phyloP scores from a whole-genome alignment of 768 basidiomycete species.

The Russula olivacea region DNA sequence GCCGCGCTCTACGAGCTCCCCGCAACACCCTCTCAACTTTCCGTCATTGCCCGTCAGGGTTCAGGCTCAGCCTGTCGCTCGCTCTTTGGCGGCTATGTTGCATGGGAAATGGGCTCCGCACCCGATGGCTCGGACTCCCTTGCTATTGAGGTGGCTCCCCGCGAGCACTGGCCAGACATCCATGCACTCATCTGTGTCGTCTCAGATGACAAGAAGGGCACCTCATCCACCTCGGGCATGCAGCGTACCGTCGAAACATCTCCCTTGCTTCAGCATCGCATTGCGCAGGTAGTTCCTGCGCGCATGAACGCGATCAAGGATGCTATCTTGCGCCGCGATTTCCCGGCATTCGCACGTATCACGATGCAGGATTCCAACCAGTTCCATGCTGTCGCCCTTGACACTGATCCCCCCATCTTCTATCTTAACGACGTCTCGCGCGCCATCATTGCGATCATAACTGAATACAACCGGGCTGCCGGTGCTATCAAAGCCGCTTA shows the following conservation, averaged over 20 bases:
- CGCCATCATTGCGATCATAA: constrained; percentile 86
- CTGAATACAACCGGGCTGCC: constrained; percentile 85
- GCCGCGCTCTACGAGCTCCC: constrained; percentile 82
- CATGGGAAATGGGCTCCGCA: constrained; percentile 75
- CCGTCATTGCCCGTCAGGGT: constrained; percentile 92
- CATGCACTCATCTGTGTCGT: constrained; percentile 98
- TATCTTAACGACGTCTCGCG: constrained; percentile 98
- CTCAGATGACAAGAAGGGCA: constrained; percentile 93
- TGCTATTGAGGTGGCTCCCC: constrained; percentile 81
- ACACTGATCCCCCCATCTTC: constrained; percentile 97
- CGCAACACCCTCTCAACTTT: constrained; percentile 71
- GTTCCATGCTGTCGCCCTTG: constrained; percentile 97
- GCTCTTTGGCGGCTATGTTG: constrained; percentile 95
- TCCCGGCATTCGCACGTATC: constrained; percentile 80
- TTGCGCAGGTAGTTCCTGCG: constrained; percentile 76
- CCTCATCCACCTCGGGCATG: constrained; percentile 93
- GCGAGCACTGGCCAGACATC: constrained; percentile 88
- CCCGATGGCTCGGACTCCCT: constrained; percentile 78
- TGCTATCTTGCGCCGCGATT: constrained; percentile 77
- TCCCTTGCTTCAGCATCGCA: constrained; percentile 79
- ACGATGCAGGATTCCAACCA: constrained; percentile 98
- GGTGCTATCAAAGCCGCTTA: constrained; percentile 82
- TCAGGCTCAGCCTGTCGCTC: constrained; percentile 98
- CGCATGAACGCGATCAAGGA: constrained; percentile 78
- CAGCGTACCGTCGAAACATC: constrained; percentile 96